Percentiles rank a stretch among this genome's conserved stretches.
Evolutionary conservation across 1,284 basidiomycete species (phyloP).

Genomic region (Coniophora puteana): DNA sequence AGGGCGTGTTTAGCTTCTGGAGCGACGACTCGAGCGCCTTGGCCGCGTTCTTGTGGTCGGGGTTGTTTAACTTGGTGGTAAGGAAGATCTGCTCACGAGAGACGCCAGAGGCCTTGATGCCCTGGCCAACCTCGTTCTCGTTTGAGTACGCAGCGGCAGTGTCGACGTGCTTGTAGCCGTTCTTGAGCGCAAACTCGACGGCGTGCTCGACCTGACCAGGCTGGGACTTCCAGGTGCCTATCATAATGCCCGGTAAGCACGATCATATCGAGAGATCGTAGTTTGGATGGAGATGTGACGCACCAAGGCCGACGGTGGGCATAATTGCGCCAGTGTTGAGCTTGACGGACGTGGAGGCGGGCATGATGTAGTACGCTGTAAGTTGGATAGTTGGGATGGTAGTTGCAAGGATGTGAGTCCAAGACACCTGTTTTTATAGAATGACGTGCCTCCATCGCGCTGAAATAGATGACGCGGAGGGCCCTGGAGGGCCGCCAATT

Average conservation of each 20-base stretch:
- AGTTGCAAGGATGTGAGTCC: neutral
- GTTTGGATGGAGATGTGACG: conserved; percentile 9
- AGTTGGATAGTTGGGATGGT: neutral
- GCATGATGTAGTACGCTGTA: conserved; percentile 31
- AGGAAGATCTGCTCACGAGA: conserved; percentile 67
- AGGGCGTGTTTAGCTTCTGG: conserved; percentile 63
- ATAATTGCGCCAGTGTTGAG: conserved; percentile 75
- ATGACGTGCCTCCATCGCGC: neutral
- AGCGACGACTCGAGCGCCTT: conserved; percentile 73
- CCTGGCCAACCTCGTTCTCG: conserved; percentile 73
- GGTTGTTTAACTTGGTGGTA: conserved; percentile 76
- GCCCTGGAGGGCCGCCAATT: too few species aligned
- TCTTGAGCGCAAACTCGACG: conserved; percentile 68
- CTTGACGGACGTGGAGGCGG: conserved; percentile 44
- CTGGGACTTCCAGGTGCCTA: conserved; percentile 77
- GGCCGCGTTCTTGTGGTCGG: conserved; percentile 58
- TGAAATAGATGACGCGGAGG: too few species aligned
- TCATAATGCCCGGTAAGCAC: conserved; percentile 3
- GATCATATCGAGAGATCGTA: neutral
- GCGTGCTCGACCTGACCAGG: conserved; percentile 63
- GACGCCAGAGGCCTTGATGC: conserved; percentile 72
- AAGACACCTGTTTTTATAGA: neutral
- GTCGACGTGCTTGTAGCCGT: conserved; percentile 77
- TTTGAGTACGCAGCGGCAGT: conserved; percentile 52
- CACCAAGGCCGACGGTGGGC: conserved; percentile 75